phyloP scores from a whole-genome alignment of 495 filamentous ascomycete species.

The Chaetomium cochliodes region DNA sequence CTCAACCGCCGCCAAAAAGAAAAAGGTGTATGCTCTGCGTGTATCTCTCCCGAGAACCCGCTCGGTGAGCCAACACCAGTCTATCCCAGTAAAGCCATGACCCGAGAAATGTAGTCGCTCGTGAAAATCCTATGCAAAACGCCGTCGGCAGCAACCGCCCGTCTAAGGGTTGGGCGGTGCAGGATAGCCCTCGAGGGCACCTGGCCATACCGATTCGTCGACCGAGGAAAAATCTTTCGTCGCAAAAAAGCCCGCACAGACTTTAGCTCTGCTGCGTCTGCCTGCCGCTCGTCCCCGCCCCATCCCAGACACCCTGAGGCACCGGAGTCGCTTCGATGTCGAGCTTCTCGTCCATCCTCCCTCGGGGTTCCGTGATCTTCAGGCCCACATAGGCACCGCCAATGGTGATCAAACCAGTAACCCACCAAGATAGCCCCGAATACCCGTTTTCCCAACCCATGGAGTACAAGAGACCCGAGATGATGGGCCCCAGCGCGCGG shows the following conservation, averaged over 20 bases:
- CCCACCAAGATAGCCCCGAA: slow-evolving; percentile 91
- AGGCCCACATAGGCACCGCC: slow-evolving; percentile 61
- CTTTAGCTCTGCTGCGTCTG: neutral
- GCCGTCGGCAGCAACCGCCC: slow-evolving; percentile 3
- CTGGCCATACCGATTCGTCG: neutral
- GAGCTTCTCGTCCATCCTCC: slow-evolving; percentile 40
- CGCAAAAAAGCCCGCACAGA: neutral
- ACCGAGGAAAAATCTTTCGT: neutral
- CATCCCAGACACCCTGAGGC: slow-evolving; percentile 5
- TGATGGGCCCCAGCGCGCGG: slow-evolving; percentile 81
- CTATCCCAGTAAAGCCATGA: slow-evolving; percentile 18
- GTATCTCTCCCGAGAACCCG: slow-evolving; percentile 1
- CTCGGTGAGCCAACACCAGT: slow-evolving; percentile 11
- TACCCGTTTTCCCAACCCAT: slow-evolving; percentile 74
- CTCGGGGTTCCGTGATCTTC: slow-evolving; percentile 48
- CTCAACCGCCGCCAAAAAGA: neutral
- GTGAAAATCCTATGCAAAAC: slow-evolving; percentile 7
- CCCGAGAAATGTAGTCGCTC: slow-evolving; percentile 7
- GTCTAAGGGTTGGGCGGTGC: slow-evolving; percentile 4
- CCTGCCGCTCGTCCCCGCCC: slow-evolving; percentile 6
- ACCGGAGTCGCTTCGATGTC: slow-evolving; percentile 20
- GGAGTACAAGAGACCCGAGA: slow-evolving; percentile 83
- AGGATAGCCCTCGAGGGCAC: neutral
- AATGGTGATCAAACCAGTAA: slow-evolving; percentile 70
- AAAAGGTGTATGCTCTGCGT: slow-evolving; percentile 8